These are phyloP conservation scores for Trichoderma koningii DNA, from an alignment of 2,329 filamentous ascomycete genomes.

Conservation along the genomic window DNA sequence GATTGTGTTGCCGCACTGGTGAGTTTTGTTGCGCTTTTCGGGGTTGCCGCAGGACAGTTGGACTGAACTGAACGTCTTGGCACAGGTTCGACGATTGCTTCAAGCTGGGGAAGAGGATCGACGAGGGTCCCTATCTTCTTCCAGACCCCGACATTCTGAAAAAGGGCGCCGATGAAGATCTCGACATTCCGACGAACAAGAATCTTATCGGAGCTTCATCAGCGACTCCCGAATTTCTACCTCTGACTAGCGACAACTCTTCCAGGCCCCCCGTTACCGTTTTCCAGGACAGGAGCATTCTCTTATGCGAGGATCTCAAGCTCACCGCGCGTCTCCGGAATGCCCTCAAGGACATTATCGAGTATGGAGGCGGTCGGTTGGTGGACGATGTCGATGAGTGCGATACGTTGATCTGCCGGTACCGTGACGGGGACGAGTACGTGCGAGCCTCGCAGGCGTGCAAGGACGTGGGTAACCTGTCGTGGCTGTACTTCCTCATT, in stretches of 20 bases:
- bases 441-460: conserved; percentile 70
- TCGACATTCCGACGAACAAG: conserved; percentile 59
- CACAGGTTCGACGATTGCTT: conserved; percentile 93
- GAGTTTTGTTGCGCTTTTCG: conserved; percentile 33
- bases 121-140: conserved; percentile 81
- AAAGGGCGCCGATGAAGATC: conserved; percentile 55
- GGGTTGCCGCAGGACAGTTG: neutral
- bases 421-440: conserved; percentile 79
- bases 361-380: conserved; percentile 68
- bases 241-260: conserved; percentile 45
- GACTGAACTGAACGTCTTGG: conserved; percentile 19
- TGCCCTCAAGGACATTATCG: conserved; percentile 71
- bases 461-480: conserved; percentile 87
- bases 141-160: conserved; percentile 84
- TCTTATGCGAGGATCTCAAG: conserved; percentile 73
- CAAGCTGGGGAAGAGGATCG: conserved; percentile 86
- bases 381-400: conserved; percentile 67
- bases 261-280: conserved; percentile 63
- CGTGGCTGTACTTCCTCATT: conserved; percentile 93
- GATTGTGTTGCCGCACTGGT: conserved; percentile 93
- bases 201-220: conserved; percentile 69
- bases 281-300: conserved; percentile 75
- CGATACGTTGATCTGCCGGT: conserved; percentile 85
- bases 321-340: conserved; percentile 66
- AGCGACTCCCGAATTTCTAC: conserved; percentile 48